Evolutionary conservation across 495 filamentous ascomycete genomes (phyloP).

Genomic region (Aspergillus mulundensis): DNA sequence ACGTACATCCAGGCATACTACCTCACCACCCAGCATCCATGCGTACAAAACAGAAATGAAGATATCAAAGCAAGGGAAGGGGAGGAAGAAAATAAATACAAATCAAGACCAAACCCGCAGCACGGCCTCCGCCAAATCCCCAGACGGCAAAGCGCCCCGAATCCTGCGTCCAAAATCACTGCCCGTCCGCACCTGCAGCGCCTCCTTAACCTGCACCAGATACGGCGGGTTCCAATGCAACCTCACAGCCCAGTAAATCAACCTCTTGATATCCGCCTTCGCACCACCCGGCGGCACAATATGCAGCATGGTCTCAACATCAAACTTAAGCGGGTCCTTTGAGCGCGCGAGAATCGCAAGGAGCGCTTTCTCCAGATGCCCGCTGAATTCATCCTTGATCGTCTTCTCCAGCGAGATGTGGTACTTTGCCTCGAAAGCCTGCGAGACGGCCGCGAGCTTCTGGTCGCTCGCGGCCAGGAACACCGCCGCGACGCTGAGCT

Average conservation of each 20-base stretch:
- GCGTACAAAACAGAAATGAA: background rate
- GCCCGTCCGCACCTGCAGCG: conserved; percentile 5
- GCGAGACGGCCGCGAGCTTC: conserved; percentile 68
- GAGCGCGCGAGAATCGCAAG: conserved; percentile 62
- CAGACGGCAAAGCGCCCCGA: background rate
- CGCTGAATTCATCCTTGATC: conserved; percentile 58
- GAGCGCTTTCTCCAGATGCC: conserved; percentile 76
- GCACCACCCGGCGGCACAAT: background rate
- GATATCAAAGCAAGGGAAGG: background rate
- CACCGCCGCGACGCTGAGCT: conserved; percentile 66
- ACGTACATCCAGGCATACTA: background rate
- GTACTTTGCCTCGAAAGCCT: conserved; percentile 55
- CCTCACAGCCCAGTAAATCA: conserved; percentile 17
- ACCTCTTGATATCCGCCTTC: conserved; percentile 4
- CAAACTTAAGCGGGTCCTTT: conserved; percentile 64
- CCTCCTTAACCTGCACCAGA: conserved; percentile 9
- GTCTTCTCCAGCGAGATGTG: conserved; percentile 11
- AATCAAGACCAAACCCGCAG: conserved; percentile 9
- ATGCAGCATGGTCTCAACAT: conserved; percentile 49
- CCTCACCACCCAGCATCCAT: background rate
- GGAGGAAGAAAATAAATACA: background rate
- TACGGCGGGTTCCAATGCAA: conserved; percentile 15
- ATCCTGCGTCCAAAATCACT: conserved; percentile 4
- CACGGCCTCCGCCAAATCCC: conserved; percentile 10
- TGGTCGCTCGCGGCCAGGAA: conserved; percentile 62